phyloP scores from a whole-genome alignment of 306 rosid species.

The Quercus alba region DNA sequence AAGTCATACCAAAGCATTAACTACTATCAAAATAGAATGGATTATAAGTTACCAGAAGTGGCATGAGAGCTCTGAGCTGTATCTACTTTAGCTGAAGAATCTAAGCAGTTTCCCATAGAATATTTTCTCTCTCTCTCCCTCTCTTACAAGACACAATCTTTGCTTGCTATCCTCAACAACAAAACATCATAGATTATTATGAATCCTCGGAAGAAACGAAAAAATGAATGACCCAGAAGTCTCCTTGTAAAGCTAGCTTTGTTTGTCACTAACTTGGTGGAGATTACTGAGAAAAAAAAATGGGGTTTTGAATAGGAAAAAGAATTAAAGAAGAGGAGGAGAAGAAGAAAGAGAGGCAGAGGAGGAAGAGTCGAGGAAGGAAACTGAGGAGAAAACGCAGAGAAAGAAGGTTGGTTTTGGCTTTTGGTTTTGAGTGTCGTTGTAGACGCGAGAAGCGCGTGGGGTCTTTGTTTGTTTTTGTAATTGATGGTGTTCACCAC shows the following conservation, averaged over 20 bases:
- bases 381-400: constrained; percentile 14
- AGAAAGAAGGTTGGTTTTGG: no score
- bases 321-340: not conserved
- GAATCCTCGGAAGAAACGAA: not conserved
- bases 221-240: not conserved
- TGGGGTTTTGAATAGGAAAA: not conserved
- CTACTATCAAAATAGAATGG: not conserved
- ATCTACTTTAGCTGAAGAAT: constrained; percentile 83
- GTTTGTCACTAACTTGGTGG: not conserved
- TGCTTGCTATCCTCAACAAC: not conserved
- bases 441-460: no score
- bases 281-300: not conserved
- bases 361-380: not conserved
- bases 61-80: constrained; percentile 13
- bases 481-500: no score
- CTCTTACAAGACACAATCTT: not conserved
- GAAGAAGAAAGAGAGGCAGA: not conserved
- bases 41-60: constrained; percentile 47
- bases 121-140: not conserved
- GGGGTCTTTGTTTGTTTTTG: no score
- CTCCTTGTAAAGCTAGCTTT: not conserved
- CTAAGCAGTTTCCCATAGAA: constrained; percentile 82
- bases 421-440: no score
- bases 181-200: not conserved
- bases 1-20: no score